Base-by-base conservation (phyloP, 441 rosid species). In the Bocquillonia castaneifolia region DNA sequence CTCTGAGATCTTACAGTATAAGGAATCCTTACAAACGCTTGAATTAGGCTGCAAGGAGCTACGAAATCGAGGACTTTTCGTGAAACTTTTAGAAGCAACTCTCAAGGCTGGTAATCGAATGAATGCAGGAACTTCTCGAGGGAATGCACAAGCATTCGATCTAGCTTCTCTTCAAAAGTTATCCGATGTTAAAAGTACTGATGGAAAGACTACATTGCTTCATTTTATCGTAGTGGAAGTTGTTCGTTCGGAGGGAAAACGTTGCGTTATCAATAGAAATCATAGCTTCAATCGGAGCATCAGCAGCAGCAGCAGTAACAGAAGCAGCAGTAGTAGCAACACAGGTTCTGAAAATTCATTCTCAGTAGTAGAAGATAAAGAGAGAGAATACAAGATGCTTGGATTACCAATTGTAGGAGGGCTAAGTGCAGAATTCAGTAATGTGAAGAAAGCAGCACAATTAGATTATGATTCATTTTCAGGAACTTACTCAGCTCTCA, bases 101-200 rank as follows among this genome's bases (percentile, higher is more conserved):
- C 84, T 95, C 5, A 95, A 95, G 81, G 91, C 99, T 17, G 99
- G 99, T 2, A 92, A 95, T 66, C 80, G 96, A 4, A 92, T 94
- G 98, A 94, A 92, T 68, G 92, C 91, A 0, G 98, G 99, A 79
- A 92, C 97, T 55, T 74, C 96, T 8, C 69, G 99, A 74, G 99
- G 98, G 34, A 88, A 94, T 72, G 99, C 99, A 6, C 91, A 87
- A 66, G 98, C 97, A 37, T 94, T 94, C 53, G 79, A 92, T 52
- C 90, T 92, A 29, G 81, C 81, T 0, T 82, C 96, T 5, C 77
- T 94, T 28, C 72, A 82, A 34, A 94, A 94, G 59, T 91, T 92
- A 28, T 88, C 99, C 0, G 97, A 92, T 32, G 98, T 94, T 40
- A 94, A 85, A 69, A 87, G 94, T 80, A 74, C 85, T 0, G 93